Evolutionary conservation across 2,329 filamentous ascomycete genomes (phyloP), one percentile per base, ranked within the genome.

Genomic region (Teratosphaeria viscida): DNA sequence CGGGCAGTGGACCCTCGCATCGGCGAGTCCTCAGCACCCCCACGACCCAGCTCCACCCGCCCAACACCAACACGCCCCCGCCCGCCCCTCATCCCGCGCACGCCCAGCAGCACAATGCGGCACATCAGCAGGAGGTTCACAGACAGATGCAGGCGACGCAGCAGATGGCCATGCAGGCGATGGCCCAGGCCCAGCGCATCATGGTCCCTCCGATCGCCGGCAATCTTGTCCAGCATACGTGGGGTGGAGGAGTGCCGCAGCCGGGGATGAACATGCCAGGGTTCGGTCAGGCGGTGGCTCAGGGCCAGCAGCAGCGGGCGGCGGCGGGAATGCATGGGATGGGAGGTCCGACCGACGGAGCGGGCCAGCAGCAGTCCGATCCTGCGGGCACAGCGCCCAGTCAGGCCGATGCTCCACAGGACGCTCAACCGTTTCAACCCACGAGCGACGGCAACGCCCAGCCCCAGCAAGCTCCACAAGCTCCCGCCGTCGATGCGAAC

Each of bases 271-370:
- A 49, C n/a, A 59, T 59, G 54, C 56, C 56, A 11, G 55, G 55
- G 10, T 62, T 62, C 32, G 43, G 19, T 8, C 60, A 62, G 27
- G 57, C 58, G 3, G 55, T 62, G n/a, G 55, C 54, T 32, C 59
- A 56, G 19, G 56, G 57, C 12, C 65, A 66, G 57, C 63, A 68
- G 54, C 63, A 67, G 56, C 63, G 64, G 57, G 66, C 64, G n/a
- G 63, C 61, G 11, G 60, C 62, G 53, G 62, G 60, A 19, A 62
- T 61, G 55, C 62, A 65, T 11, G 65, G 61, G 5, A 34, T 63
- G 47, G 58, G 43, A 11, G 54, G 56, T 49, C 55, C 52, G 35
- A n/a, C 43, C 4, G 55, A 47, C 10, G 56, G 49, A 10, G 27
- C 57, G 14, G 43, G 8, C 6, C 29, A 14, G 34, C 32, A 4